These are phyloP conservation scores for Fraxinus latifolia DNA, from an alignment of 305 asterid species.

Conservation along the genomic window DNA sequence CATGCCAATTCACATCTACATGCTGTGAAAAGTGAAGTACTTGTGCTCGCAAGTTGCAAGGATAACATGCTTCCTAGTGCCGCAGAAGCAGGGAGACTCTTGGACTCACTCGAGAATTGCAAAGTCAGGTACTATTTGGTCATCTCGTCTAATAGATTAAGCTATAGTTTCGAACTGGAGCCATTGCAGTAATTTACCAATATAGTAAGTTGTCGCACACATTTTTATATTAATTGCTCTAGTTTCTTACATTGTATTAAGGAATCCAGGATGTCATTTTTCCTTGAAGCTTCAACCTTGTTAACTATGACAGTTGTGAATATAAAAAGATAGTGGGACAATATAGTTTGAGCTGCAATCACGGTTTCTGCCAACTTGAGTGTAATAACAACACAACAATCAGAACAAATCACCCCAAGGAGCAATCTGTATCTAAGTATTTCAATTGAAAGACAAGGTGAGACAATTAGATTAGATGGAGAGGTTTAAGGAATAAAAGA, in stretches of 20 bases:
- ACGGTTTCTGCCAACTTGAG: neutral
- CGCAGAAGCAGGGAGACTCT: slow-evolving; percentile 42
- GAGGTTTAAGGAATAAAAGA: neutral
- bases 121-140: slow-evolving; percentile 16
- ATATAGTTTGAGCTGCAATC: neutral
- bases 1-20: slow-evolving; percentile 46
- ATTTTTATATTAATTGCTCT: neutral
- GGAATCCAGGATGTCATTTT: neutral
- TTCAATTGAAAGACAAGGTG: neutral
- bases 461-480: neutral
- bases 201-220: neutral
- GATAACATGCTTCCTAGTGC: slow-evolving; percentile 46
- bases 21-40: slow-evolving; percentile 39
- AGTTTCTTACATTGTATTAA: neutral
- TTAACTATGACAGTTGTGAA: neutral
- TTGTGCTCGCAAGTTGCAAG: slow-evolving; percentile 47
- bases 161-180: neutral
- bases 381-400: neutral
- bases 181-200: neutral
- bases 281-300: neutral
- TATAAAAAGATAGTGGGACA: neutral
- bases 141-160: neutral
- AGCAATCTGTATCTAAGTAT: neutral
- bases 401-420: neutral
- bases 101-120: slow-evolving; percentile 24